These are phyloP conservation scores for Botrytis hyacinthi DNA, from an alignment of 2,329 filamentous ascomycete genomes.

Conservation along the genomic window DNA sequence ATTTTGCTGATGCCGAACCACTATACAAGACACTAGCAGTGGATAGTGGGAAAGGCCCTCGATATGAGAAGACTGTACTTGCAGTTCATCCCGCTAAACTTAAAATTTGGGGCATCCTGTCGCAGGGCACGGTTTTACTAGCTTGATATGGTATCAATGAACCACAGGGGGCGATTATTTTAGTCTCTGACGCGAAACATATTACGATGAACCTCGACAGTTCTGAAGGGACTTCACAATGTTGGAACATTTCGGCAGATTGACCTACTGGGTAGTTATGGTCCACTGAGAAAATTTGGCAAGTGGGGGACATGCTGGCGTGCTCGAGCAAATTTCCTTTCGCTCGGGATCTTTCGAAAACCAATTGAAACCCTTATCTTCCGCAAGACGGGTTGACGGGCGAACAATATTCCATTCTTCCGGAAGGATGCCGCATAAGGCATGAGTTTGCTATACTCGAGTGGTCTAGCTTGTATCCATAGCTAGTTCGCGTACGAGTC, in stretches of 20 bases:
- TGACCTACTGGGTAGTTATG: neutral
- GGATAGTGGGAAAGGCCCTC: neutral
- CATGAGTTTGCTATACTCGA: neutral
- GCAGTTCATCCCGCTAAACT: conserved; percentile 4
- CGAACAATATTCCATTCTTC: neutral
- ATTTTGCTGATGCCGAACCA: neutral
- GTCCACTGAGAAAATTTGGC: neutral
- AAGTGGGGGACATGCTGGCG: conserved; percentile 2
- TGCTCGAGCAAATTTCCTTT: conserved; percentile 1
- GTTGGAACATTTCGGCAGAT: neutral
- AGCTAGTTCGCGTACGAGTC: neutral
- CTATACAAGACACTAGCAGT: neutral
- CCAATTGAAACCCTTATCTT: neutral
- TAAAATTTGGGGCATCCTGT: conserved; percentile 4
- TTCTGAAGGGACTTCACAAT: neutral
- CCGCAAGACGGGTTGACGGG: neutral
- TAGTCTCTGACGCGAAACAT: neutral
- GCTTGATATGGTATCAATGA: neutral
- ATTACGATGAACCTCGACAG: neutral
- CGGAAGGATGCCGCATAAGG: neutral
- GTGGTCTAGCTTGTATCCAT: neutral
- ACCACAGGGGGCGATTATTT: neutral
- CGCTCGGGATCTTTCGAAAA: neutral
- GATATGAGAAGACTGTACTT: neutral
- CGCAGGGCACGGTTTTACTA: neutral